Evolutionary conservation across 495 filamentous ascomycete species (phyloP).

Genomic region (Daldinia concentrica): DNA sequence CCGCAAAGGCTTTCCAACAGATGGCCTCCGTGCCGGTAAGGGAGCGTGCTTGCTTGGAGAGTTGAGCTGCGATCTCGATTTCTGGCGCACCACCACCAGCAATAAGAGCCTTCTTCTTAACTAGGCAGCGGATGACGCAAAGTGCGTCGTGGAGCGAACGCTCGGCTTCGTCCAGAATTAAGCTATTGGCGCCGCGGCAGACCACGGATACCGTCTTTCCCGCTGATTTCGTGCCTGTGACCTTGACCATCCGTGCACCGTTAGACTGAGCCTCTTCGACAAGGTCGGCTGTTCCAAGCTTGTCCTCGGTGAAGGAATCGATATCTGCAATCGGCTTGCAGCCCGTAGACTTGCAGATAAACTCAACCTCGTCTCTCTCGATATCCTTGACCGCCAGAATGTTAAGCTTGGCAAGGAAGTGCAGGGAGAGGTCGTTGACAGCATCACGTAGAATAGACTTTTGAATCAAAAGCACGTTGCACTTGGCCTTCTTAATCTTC

Average conservation of each 20-base stretch:
- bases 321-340: slow-evolving; percentile 99
- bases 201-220: slow-evolving; percentile 94
- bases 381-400: slow-evolving; percentile 97
- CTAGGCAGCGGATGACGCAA: slow-evolving; percentile 95
- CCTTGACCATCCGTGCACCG: slow-evolving; percentile 90
- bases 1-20: slow-evolving; percentile 98
- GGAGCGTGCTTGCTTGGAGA: slow-evolving; percentile 81
- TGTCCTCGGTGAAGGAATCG: slow-evolving; percentile 98
- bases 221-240: slow-evolving; percentile 84
- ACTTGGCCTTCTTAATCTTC: slow-evolving; percentile 99
- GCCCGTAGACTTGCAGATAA: slow-evolving; percentile 96
- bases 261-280: slow-evolving; percentile 90
- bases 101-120: slow-evolving; percentile 98
- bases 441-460: slow-evolving; percentile 98
- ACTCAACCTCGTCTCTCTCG: slow-evolving; percentile 97
- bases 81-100: slow-evolving; percentile 96
- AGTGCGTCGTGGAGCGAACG: slow-evolving; percentile 95
- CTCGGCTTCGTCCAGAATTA: slow-evolving; percentile 97
- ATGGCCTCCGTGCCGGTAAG: slow-evolving; percentile 92
- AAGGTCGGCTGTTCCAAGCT: slow-evolving; percentile 94
- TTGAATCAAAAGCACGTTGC: slow-evolving; percentile 97
- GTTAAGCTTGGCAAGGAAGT: slow-evolving; percentile 97
- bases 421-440: slow-evolving; percentile 94
- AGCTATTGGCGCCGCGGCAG: slow-evolving; percentile 88
- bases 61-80: slow-evolving; percentile 86